Percentiles rank a stretch among this genome's conserved stretches.
These are phyloP conservation scores for Candida railenensis DNA, from an alignment of 805 yeast species.

Conservation along the genomic window DNA sequence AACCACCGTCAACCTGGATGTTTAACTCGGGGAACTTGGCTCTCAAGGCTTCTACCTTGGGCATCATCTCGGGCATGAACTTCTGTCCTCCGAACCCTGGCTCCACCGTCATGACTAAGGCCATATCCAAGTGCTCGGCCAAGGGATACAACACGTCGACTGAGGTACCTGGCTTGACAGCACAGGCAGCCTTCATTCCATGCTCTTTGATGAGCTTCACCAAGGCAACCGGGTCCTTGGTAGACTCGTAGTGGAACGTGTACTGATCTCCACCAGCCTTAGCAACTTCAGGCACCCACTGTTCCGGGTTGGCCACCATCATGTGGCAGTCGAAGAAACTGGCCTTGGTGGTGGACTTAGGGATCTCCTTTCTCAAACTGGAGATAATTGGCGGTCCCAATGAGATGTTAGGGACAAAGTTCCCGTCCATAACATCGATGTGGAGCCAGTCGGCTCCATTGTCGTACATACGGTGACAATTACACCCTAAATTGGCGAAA, in stretches of 20 bases:
- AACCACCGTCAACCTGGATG: constrained; percentile 96
- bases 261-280: constrained; percentile 94
- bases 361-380: constrained; percentile 73
- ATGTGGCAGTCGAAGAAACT: constrained; percentile 90
- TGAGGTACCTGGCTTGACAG: constrained; percentile 90
- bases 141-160: constrained; percentile 78
- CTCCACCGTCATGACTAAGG: constrained; percentile 97
- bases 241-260: constrained; percentile 94
- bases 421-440: constrained; percentile 98
- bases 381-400: constrained; percentile 89
- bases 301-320: constrained; percentile 94
- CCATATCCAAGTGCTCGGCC: constrained; percentile 84
- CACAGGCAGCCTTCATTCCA: constrained; percentile 94
- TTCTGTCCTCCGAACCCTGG: constrained; percentile 99
- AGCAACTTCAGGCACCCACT: constrained; percentile 92
- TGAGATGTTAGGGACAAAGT: constrained; percentile 95
- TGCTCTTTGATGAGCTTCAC: constrained; percentile 71
- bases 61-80: constrained; percentile 95
- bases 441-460: constrained; percentile 96
- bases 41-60: constrained; percentile 81
- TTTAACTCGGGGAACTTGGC: constrained; percentile 71
- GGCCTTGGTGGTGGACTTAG: constrained; percentile 54
- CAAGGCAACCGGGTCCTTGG: constrained; percentile 70
- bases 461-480: constrained; percentile 76
- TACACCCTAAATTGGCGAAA: constrained; percentile 84